phyloP scores from a whole-genome alignment of 1,139 yeast species.

The Candida mesenterica region DNA sequence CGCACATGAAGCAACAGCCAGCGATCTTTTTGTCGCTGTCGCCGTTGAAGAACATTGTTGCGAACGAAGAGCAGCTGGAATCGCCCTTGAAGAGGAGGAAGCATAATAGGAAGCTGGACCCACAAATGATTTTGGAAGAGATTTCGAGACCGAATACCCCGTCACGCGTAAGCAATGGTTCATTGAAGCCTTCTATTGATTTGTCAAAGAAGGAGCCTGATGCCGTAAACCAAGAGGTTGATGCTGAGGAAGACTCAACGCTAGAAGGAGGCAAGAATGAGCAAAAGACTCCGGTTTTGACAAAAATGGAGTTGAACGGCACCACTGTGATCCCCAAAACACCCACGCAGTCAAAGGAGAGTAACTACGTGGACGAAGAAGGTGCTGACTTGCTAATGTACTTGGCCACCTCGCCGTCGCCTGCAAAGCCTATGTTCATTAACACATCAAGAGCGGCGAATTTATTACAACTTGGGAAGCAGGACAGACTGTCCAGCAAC shows the following conservation, averaged over 20 bases:
- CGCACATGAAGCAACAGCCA: conserved; percentile 36
- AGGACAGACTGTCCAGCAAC: conserved; percentile 5
- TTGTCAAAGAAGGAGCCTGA: conserved; percentile 16
- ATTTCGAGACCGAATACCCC: conserved; percentile 33
- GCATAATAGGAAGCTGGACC: conserved; percentile 19
- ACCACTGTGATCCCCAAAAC: conserved; percentile 32
- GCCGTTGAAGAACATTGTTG: conserved; percentile 28
- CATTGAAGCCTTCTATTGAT: conserved; percentile 40
- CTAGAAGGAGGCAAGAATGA: conserved; percentile 15
- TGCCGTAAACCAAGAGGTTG: conserved; percentile 7
- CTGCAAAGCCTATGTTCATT: conserved; percentile 47
- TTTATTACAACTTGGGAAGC: conserved; percentile 2
- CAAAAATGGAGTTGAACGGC: conserved; percentile 18
- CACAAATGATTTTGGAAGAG: conserved; percentile 42
- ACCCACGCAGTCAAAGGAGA: conserved; percentile 32
- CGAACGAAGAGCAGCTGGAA: conserved; percentile 17
- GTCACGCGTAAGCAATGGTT: conserved; percentile 14
- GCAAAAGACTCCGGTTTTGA: conserved; percentile 40
- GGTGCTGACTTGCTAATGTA: conserved; percentile 84
- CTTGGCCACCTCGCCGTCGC: conserved; percentile 84
- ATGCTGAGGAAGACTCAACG: conserved; percentile 11
- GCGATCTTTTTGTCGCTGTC: conserved; percentile 35
- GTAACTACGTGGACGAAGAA: conserved; percentile 52
- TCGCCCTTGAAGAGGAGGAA: conserved; percentile 37
- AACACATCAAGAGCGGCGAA: conserved; percentile 30